Conservation (phyloP, 2,329 filamentous ascomycete genomes). For the Pseudogymnoascus sp. region DNA sequence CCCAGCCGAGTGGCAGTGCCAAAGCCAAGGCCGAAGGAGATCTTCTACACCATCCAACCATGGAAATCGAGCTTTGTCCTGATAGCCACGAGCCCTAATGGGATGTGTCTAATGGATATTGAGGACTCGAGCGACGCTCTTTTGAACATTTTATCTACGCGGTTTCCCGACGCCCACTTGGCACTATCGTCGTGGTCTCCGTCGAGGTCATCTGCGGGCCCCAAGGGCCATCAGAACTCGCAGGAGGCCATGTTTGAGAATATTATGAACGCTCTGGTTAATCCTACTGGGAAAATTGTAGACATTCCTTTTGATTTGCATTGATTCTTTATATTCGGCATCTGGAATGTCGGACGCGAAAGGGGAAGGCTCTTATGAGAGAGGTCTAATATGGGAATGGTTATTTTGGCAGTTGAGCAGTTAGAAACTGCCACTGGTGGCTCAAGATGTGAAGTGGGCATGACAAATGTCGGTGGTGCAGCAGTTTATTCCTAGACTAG, state of each 20-base stretch:
- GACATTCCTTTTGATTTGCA: constrained; percentile 3
- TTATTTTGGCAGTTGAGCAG: neutral
- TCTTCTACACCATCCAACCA: neutral
- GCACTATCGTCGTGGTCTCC: constrained; percentile 1
- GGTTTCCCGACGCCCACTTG: neutral
- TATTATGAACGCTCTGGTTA: constrained; percentile 2
- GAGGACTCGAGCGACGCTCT: constrained; percentile 4
- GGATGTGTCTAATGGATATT: constrained; percentile 5
- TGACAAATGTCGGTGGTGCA: neutral
- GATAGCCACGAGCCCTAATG: constrained; percentile 2
- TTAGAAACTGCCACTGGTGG: neutral
- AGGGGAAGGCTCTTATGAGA: neutral
- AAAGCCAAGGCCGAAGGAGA: constrained; percentile 4
- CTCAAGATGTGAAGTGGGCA: neutral
- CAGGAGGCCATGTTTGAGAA: constrained; percentile 1
- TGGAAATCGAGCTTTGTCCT: constrained; percentile 1
- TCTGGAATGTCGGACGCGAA: neutral
- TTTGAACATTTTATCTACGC: neutral
- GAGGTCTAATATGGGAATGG: neutral
- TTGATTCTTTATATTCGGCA: neutral
- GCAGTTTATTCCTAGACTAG: constrained; percentile 3
- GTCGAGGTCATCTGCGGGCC: neutral
- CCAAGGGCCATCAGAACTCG: neutral
- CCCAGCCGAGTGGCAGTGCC: neutral
- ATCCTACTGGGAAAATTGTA: constrained; percentile 1